phyloP scores from a whole-genome alignment of 176 grass and related monocot genomes.

The Oryza australiensis region DNA sequence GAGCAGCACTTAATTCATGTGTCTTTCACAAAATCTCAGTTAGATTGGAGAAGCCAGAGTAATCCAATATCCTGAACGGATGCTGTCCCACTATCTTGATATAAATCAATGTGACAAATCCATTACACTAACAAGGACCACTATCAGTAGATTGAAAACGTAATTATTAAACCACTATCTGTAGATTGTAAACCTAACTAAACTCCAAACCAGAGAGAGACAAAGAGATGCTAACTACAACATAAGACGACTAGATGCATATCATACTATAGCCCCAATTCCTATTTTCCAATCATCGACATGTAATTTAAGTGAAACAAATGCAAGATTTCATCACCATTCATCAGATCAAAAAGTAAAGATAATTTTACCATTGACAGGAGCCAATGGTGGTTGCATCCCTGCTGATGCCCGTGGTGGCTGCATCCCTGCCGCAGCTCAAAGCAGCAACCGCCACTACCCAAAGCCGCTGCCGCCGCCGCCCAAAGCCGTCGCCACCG shows the following conservation, averaged over 20 bases:
- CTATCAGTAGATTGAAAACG: too few species aligned
- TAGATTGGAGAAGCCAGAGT: neutral
- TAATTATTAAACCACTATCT: constrained; percentile 7
- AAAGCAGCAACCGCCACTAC: too few species aligned
- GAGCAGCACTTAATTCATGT: neutral
- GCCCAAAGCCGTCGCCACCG: too few species aligned
- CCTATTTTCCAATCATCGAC: neutral
- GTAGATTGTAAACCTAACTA: constrained; percentile 16
- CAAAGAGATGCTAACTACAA: constrained; percentile 34
- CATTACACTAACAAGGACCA: neutral
- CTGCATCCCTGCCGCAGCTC: too few species aligned
- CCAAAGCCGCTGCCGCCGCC: too few species aligned
- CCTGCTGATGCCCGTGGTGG: too few species aligned
- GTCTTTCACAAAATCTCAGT: neutral
- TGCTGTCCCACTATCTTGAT: neutral
- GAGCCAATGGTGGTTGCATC: too few species aligned
- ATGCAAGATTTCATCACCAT: too few species aligned
- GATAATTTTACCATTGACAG: too few species aligned
- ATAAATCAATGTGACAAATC: neutral
- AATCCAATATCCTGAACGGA: neutral
- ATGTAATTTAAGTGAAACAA: constrained; percentile 30
- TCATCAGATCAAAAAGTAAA: too few species aligned
- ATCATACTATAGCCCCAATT: constrained; percentile 7
- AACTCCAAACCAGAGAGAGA: constrained; percentile 34
- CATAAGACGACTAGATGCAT: constrained; percentile 14